phyloP scores from a whole-genome alignment of 1,284 basidiomycete species.

The Fomes fomentarius region DNA sequence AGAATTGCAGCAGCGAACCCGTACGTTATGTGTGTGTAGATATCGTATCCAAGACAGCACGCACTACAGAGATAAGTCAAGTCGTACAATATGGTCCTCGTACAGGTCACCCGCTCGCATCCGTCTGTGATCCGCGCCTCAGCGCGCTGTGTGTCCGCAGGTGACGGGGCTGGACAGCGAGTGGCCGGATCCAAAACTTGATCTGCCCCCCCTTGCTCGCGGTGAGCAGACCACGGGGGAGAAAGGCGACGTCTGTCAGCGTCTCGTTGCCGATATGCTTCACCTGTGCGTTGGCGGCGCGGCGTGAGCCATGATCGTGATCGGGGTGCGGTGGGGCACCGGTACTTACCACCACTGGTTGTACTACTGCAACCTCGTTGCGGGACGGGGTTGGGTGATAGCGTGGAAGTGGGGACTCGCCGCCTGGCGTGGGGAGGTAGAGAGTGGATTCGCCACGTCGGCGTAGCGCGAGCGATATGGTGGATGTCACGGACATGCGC shows the following conservation, averaged over 20 bases:
- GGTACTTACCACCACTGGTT: conserved; percentile 81
- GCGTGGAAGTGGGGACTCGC: conserved; percentile 44
- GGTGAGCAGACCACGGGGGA: conserved; percentile 77
- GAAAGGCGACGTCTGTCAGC: conserved; percentile 70
- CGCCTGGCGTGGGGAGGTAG: conserved; percentile 49
- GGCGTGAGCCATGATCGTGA: not conserved
- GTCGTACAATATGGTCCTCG: not conserved
- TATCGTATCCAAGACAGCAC: not conserved
- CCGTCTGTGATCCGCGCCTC: conserved; percentile 23
- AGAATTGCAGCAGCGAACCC: too few species aligned
- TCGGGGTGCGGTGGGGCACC: not conserved
- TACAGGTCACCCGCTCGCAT: conserved; percentile 10
- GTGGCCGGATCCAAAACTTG: conserved; percentile 84
- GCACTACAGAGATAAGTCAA: not conserved
- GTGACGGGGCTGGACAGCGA: conserved; percentile 44
- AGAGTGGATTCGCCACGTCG: conserved; percentile 54
- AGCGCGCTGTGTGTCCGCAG: conserved; percentile 23
- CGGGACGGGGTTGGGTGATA: conserved; percentile 88
- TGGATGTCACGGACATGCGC: conserved; percentile 76
- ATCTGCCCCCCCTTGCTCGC: conserved; percentile 73
- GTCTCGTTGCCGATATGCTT: conserved; percentile 81
- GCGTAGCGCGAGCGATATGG: conserved; percentile 67
- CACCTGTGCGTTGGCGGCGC: conserved; percentile 46
- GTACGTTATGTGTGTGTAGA: too few species aligned
- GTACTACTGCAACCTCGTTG: conserved; percentile 88